Conservation (phyloP, 2,329 filamentous ascomycete genomes). For the Colletotrichum tropicale region DNA sequence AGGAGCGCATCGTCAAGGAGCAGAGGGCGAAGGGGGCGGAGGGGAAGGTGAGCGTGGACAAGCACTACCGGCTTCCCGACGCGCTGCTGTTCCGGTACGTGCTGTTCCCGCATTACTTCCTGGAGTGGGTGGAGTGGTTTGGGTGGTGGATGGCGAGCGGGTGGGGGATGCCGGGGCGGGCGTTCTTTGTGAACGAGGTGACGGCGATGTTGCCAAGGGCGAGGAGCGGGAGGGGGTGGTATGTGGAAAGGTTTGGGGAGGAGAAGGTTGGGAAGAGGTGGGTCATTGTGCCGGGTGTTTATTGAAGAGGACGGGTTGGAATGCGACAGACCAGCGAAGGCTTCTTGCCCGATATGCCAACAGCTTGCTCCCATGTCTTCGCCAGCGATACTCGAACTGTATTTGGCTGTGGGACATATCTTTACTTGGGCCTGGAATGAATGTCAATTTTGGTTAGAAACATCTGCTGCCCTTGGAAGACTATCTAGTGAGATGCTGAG, state of each 20-base stretch:
- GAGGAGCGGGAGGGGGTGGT: conserved; percentile 83
- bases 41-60: conserved; percentile 56
- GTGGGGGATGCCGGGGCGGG: conserved; percentile 75
- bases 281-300: conserved; percentile 68
- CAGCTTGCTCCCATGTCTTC: not conserved
- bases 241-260: conserved; percentile 84
- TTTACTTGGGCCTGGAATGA: no score
- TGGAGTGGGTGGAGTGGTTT: conserved; percentile 95
- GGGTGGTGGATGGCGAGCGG: conserved; percentile 84
- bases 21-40: conserved; percentile 40
- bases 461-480: no score
- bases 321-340: not conserved
- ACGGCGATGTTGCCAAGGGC: conserved; percentile 90
- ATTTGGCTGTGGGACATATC: no score
- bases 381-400: not conserved
- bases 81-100: conserved; percentile 83
- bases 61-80: conserved; percentile 86
- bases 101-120: conserved; percentile 92
- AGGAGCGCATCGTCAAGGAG: conserved; percentile 49
- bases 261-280: conserved; percentile 78
- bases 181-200: conserved; percentile 86
- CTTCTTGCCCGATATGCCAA: not conserved
- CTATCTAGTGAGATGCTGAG: not conserved
- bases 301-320: not conserved
- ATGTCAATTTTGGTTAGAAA: no score